Percentiles rank a stretch among this genome's conserved stretches.
Evolutionary conservation across 83 land plant genomes (phyloP).

Genomic region (Thuja plicata): DNA sequence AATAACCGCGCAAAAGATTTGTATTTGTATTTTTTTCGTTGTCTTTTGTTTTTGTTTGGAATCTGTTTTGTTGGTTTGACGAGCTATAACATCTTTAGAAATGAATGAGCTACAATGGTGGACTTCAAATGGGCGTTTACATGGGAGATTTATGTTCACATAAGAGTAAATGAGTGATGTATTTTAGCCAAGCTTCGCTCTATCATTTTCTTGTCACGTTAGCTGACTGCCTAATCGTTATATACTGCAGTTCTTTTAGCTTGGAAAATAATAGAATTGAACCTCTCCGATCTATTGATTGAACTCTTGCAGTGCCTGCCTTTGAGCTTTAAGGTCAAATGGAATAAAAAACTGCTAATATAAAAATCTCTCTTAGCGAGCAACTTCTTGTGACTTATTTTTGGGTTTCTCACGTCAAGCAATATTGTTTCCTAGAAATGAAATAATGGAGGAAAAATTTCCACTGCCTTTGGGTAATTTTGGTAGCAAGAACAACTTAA

Average conservation of each 20-base stretch:
- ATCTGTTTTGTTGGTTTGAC: no score
- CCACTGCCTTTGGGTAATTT: neutral
- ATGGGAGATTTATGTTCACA: neutral
- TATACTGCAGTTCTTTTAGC: neutral
- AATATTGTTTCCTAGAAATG: neutral
- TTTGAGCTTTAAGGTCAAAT: neutral
- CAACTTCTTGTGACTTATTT: neutral
- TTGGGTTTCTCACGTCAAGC: neutral
- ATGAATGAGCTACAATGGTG: no score
- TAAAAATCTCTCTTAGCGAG: neutral
- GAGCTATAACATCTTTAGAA: no score
- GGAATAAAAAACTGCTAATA: neutral
- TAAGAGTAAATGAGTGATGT: neutral
- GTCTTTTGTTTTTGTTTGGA: no score
- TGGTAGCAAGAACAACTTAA: neutral
- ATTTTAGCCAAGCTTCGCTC: neutral
- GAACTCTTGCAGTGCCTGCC: neutral
- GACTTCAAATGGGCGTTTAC: neutral
- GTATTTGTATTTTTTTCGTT: no score
- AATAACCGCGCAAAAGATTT: no score
- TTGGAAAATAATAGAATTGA: neutral
- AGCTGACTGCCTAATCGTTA: neutral
- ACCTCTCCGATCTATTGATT: neutral
- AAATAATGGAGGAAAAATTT: neutral
- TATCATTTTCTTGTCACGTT: neutral